These are phyloP conservation scores for Botrytis medusae DNA, from an alignment of 2,329 filamentous ascomycete species.

Conservation along the genomic window DNA sequence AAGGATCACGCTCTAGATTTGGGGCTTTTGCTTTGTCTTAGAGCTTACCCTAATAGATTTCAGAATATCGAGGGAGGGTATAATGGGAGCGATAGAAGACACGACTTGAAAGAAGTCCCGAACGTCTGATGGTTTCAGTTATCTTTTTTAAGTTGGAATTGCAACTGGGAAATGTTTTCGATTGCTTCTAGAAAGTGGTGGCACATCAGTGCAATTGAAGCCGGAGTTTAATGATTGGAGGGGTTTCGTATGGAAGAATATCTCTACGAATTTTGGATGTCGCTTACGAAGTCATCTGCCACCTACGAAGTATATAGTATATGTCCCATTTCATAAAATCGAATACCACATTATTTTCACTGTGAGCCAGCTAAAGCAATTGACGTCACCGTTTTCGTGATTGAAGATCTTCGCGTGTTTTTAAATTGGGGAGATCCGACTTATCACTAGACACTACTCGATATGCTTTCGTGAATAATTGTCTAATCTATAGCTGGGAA, in stretches of 20 bases:
- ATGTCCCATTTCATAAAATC: neutral
- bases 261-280: conserved; percentile 1
- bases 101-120: neutral
- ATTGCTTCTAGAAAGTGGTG: neutral
- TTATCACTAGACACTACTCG: neutral
- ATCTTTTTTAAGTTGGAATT: neutral
- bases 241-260: neutral
- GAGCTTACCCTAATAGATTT: conserved; percentile 1
- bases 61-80: neutral
- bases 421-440: too few relatives aligned
- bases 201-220: neutral
- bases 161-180: neutral
- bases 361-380: neutral
- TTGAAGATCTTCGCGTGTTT: neutral
- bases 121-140: neutral
- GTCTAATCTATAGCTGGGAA: neutral
- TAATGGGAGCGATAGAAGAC: neutral
- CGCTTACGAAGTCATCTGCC: neutral
- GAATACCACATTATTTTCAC: neutral
- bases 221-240: neutral
- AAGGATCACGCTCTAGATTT: neutral
- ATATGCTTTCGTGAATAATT: neutral
- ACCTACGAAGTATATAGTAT: neutral
- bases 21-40: neutral
- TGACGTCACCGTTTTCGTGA: neutral